phyloP scores from a whole-genome alignment of 2,329 filamentous ascomycete genomes.

The Exophiala xenobiotica region DNA sequence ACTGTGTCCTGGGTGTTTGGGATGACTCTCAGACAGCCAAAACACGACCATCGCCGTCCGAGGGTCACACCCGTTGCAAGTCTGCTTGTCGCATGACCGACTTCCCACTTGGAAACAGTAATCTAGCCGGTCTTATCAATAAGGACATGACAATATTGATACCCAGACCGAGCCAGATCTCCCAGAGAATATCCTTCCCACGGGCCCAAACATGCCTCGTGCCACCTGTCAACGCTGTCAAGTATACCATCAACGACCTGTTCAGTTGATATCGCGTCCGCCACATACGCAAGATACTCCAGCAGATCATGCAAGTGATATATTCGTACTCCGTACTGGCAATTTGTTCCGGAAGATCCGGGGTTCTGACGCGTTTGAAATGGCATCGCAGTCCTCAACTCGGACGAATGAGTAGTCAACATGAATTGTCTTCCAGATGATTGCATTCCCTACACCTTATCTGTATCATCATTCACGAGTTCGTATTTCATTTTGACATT shows the following conservation, averaged over 20 bases:
- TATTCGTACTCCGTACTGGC: too few species aligned
- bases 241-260: not conserved
- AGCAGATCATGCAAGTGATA: not conserved
- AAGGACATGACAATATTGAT: conserved; percentile 4
- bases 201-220: conserved; percentile 3
- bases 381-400: too few species aligned
- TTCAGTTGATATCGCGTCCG: not conserved
- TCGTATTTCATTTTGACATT: not conserved
- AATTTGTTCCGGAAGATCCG: not conserved
- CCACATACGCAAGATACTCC: not conserved
- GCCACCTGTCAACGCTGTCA: conserved; percentile 3
- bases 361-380: not conserved
- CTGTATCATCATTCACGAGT: conserved; percentile 1
- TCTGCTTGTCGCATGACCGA: not conserved
- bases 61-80: conserved; percentile 4
- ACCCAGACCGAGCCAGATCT: conserved; percentile 5
- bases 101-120: too few species aligned
- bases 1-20: not conserved
- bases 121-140: too few species aligned
- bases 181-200: conserved; percentile 1
- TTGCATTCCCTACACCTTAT: too few species aligned
- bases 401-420: too few species aligned
- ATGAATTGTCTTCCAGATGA: too few species aligned
- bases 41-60: not conserved
- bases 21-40: not conserved